Base-by-base conservation (phyloP, 257 asterid genomes). In the Echites panduratus region DNA sequence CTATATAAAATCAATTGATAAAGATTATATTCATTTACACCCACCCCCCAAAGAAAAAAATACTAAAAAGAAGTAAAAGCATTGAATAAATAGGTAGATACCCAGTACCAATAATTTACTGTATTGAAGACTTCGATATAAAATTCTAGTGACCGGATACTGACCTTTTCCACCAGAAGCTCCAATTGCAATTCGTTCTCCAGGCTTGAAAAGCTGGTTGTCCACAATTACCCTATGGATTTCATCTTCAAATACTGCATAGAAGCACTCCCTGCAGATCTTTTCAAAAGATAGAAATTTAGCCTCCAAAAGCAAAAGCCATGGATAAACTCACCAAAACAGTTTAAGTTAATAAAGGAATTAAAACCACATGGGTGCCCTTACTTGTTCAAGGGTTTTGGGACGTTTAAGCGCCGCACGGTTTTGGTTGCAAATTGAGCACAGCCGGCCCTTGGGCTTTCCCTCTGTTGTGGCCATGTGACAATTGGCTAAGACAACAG, bases 121-220 rank as follows among this genome's bases (percentile, higher is more conserved):
- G n/a, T n/a, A 45, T 49, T 53, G 29, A 16, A 49, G 17, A 13
- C 2, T 10, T 14, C 13, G 16, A 49, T 49, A n/a, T n/a, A n/a
- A n/a, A n/a, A n/a, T 49, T 49, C 17, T 16, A 16, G 56, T 49
- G 22, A 20, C 14, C 20, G 7, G 4, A 13, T 19, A 49, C 13
- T 27, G 32, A 89, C 97, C 99, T 95, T 95, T 95, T 78, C 99
- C 99, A 70, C 99, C 99, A 56, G 99, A 95, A 84, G 99, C 99
- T 71, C 99, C 99, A 79, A 95, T 89, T 40, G 96, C 99, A 52
- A 95, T 73, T 73, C 98, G 97, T 73, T 95, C 97, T 41, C 97
- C 97, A 5, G 85, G 88, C 79, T 83, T 95, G 77, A 95, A 95
- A 29, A 95, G 96, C 70, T 86, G 84, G 74, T 92, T 92, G 71